Base-by-base conservation (phyloP, 139 green algal genomes). In the Micractinium sp. region DNA sequence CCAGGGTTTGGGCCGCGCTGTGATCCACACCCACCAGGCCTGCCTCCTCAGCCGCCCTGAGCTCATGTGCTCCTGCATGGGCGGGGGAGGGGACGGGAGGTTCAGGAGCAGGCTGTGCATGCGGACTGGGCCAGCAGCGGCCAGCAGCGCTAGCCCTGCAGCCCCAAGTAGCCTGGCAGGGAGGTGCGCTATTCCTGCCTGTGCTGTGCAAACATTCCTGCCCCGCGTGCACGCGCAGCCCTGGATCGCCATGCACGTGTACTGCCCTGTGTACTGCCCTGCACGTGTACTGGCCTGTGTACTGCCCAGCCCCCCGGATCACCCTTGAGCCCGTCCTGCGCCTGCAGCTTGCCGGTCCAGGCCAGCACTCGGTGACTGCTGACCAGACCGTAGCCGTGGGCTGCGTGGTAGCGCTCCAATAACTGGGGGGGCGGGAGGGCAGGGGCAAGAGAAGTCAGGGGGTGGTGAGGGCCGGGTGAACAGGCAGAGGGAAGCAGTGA, bases 261-360 rank as follows among this genome's bases (percentile, higher is more conserved):
- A 56, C 47, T 56, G 47, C 47, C 47, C 47, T 56, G 47, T 56
- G 47, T 56, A 56, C 47, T 56, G 47, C 47, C 47, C 47, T 56
- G 47, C 47, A 56, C 47, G 47, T 56, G 47, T 9, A 5, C 47
- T 56, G 47, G 7, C 47, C 47, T 56, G 47, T 56, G 47, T 9
- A 5, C 47, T 56, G 47, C 47, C 47, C 47, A 16, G 47, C 47
- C 63, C 63, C 63, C 63, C n/a, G 23, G 71, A 4, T n/a, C 67
- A 15, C 84, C 84, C 82, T 80, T 78, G 4, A 92, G 77, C 56
- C 74, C 89, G 53, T 92, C 89, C 74, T 92, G 89, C 56, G 60
- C 89, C 80, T 89, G 73, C 60, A 92, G 87, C 69, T 71, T 88
- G 82, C 82, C 82, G 15, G 38, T 78, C 89, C 89, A 92, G 25